These are phyloP conservation scores for Orychophragmus violaceus DNA, from an alignment of 345 rosid genomes.

Conservation along the genomic window DNA sequence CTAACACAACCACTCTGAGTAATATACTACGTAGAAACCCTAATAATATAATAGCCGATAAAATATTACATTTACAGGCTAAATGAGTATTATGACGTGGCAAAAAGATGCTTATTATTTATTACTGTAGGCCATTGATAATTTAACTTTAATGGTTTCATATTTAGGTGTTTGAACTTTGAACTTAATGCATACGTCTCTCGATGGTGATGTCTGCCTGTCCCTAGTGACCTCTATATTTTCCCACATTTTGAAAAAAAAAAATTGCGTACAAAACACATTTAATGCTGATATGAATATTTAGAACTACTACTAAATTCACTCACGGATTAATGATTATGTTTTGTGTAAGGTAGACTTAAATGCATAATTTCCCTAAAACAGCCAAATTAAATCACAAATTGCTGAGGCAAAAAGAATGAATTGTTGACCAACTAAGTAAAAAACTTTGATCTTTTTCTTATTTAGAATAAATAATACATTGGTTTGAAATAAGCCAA, in stretches of 20 bases:
- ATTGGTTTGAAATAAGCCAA: background rate
- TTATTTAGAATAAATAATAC: background rate
- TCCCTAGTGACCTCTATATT: slow-evolving; percentile 31
- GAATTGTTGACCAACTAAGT: background rate
- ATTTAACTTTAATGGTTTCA: slow-evolving; percentile 32
- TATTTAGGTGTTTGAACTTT: slow-evolving; percentile 29
- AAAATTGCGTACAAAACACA: slow-evolving; percentile 14
- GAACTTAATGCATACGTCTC: slow-evolving; percentile 49
- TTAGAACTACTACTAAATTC: background rate
- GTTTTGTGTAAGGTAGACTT: slow-evolving; percentile 10
- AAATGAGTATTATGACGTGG: background rate
- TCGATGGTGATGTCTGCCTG: slow-evolving; percentile 47
- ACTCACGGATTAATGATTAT: slow-evolving; percentile 15
- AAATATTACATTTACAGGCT: background rate
- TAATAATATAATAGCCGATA: background rate
- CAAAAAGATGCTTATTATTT: background rate
- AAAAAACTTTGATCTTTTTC: background rate
- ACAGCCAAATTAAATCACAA: background rate
- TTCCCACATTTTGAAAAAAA: background rate
- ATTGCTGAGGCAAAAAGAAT: background rate
- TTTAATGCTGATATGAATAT: slow-evolving; percentile 7
- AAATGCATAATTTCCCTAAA: background rate
- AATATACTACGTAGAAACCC: background rate
- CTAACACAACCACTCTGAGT: too few species aligned
- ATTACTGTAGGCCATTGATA: slow-evolving; percentile 31